phyloP scores from a whole-genome alignment of 2,329 filamentous ascomycete species.

The Fusarium anguioides region DNA sequence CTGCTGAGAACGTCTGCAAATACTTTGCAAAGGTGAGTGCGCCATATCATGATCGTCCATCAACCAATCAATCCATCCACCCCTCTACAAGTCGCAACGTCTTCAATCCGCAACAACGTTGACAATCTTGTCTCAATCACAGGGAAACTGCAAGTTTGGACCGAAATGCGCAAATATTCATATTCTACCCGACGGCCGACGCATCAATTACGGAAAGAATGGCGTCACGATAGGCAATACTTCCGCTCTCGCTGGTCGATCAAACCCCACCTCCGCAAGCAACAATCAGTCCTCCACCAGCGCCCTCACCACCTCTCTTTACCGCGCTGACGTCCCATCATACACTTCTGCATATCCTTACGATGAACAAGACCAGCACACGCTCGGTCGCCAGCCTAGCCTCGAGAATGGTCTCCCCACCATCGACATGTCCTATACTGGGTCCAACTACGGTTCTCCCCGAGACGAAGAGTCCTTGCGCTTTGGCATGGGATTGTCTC shows the following conservation, averaged over 20 bases:
- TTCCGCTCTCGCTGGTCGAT: slow-evolving; percentile 72
- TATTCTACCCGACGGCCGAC: slow-evolving; percentile 90
- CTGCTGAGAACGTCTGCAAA: slow-evolving; percentile 93
- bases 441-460: slow-evolving; percentile 82
- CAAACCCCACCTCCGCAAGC: slow-evolving; percentile 58
- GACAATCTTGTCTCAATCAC: slow-evolving; percentile 29
- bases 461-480: slow-evolving; percentile 71
- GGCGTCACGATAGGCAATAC: slow-evolving; percentile 72
- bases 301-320: slow-evolving; percentile 71
- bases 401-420: slow-evolving; percentile 67
- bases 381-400: slow-evolving; percentile 61
- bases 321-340: slow-evolving; percentile 55
- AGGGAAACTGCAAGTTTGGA: slow-evolving; percentile 99
- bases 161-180: slow-evolving; percentile 98
- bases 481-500: slow-evolving; percentile 81
- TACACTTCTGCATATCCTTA: slow-evolving; percentile 54
- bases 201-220: slow-evolving; percentile 83
- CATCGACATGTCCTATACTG: slow-evolving; percentile 69
- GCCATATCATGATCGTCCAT: slow-evolving; percentile 33
- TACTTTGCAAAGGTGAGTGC: slow-evolving; percentile 93
- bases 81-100: slow-evolving; percentile 21
- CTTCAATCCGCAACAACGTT: slow-evolving; percentile 14
- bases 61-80: slow-evolving; percentile 1
- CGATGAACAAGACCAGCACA: slow-evolving; percentile 57
- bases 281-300: slow-evolving; percentile 71